These are phyloP conservation scores for Vitis hybrid DNA, from an alignment of 177 flowering plant species.

Conservation along the genomic window DNA sequence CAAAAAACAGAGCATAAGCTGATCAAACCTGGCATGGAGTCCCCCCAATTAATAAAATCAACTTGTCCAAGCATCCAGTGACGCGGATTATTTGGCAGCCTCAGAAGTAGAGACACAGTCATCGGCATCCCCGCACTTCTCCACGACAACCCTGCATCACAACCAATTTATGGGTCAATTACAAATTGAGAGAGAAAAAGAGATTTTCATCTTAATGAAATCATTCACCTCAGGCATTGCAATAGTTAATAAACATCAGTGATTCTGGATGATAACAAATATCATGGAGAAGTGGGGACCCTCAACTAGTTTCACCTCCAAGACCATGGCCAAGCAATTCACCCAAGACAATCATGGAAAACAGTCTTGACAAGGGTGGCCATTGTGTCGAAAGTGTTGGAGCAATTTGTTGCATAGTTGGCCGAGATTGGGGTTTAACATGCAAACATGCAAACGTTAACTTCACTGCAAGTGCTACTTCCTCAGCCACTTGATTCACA, in stretches of 20 bases:
- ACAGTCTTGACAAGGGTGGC: no score
- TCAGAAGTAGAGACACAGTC: conserved; percentile 75
- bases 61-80: conserved; percentile 84
- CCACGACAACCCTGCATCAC: not conserved
- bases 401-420: no score
- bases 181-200: conserved; percentile 1
- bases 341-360: no score
- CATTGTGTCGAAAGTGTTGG: no score
- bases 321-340: no score
- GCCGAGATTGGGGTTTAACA: no score
- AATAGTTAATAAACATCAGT: conserved; percentile 66
- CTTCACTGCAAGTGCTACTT: no score
- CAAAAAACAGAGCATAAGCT: conserved; percentile 13
- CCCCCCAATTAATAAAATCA: conserved; percentile 93
- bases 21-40: conserved; percentile 86
- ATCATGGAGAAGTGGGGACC: no score
- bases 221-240: conserved; percentile 75
- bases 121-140: conserved; percentile 23
- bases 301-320: no score
- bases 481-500: no score
- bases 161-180: conserved; percentile 6
- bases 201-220: not conserved
- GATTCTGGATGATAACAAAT: conserved; percentile 65
- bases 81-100: conserved; percentile 63
- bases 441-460: no score